Evolutionary conservation across 345 rosid species (phyloP).

Genomic region (Anastatica hierochuntica): DNA sequence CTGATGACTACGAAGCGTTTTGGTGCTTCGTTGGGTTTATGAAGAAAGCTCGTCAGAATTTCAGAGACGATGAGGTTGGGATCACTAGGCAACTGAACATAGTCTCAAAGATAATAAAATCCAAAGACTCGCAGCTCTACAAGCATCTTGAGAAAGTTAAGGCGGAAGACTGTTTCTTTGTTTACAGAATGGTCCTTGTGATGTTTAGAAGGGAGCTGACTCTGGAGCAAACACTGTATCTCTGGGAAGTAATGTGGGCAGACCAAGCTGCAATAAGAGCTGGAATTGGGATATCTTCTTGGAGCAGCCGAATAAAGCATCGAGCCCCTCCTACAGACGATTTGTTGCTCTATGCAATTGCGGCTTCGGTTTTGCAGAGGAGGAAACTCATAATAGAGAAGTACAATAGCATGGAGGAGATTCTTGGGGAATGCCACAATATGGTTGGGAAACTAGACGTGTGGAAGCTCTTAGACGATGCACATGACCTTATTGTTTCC

Average conservation of each 20-base stretch:
- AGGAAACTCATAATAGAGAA: constrained; percentile 86
- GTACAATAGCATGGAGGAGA: constrained; percentile 89
- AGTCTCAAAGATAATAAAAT: constrained; percentile 79
- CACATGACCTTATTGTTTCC: constrained; percentile 70
- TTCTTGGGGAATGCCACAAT: constrained; percentile 77
- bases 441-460: constrained; percentile 93
- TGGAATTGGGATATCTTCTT: constrained; percentile 71
- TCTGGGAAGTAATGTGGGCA: constrained; percentile 99
- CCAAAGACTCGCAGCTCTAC: constrained; percentile 81
- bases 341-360: constrained; percentile 70
- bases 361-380: constrained; percentile 85
- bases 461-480: constrained; percentile 95
- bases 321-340: constrained; percentile 86
- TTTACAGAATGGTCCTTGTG: constrained; percentile 95
- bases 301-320: constrained; percentile 74
- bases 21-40: constrained; percentile 96
- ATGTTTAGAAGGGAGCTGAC: constrained; percentile 81
- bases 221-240: constrained; percentile 70
- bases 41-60: constrained; percentile 94
- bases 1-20: constrained; percentile 85
- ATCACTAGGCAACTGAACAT: constrained; percentile 74
- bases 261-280: constrained; percentile 93
- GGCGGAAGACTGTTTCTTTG: constrained; percentile 95
- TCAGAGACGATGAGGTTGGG: constrained; percentile 87
- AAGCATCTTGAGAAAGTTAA: constrained; percentile 79